These are phyloP conservation scores for Auricularia cornea DNA, from an alignment of 768 basidiomycete genomes.

Conservation along the genomic window DNA sequence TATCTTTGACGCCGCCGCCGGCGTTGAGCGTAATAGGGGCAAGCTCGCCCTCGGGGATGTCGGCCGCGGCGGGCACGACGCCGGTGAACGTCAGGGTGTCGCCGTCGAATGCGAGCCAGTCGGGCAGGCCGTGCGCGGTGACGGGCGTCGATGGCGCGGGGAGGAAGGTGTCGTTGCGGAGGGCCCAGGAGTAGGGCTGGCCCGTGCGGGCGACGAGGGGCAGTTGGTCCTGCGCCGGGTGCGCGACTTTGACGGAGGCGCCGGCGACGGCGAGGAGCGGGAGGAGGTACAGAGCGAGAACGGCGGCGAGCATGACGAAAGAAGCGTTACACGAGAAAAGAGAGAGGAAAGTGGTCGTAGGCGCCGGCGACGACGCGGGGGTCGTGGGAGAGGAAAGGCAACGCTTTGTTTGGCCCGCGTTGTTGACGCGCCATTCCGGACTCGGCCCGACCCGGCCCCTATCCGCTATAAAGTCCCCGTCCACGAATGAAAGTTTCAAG, in stretches of 20 bases:
- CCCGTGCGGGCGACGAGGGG: constrained; percentile 68
- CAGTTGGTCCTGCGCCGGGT: constrained; percentile 62
- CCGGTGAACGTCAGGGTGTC: constrained; percentile 55
- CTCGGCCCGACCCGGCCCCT: not conserved
- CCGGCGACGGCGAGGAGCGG: constrained; percentile 25
- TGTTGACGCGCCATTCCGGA: not conserved
- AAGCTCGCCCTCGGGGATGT: constrained; percentile 39
- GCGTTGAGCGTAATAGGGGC: constrained; percentile 52
- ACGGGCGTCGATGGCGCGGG: constrained; percentile 14
- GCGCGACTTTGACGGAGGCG: constrained; percentile 38
- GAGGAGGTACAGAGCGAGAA: constrained; percentile 53
- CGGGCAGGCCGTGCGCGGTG: constrained; percentile 47
- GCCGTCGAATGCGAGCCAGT: constrained; percentile 72
- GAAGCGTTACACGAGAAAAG: too few relatives aligned
- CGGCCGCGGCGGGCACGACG: constrained; percentile 52
- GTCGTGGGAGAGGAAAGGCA: not conserved
- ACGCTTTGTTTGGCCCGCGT: not conserved
- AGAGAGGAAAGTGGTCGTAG: constrained; percentile 10
- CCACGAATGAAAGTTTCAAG: too few relatives aligned
- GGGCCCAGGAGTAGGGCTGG: constrained; percentile 59
- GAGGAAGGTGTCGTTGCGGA: constrained; percentile 57
- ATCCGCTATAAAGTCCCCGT: too few relatives aligned
- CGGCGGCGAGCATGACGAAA: constrained; percentile 36
- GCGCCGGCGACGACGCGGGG: not conserved
- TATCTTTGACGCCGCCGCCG: constrained; percentile 34